These are phyloP conservation scores for Jamesozyma piceae DNA, from an alignment of 805 yeast genomes.

Conservation along the genomic window DNA sequence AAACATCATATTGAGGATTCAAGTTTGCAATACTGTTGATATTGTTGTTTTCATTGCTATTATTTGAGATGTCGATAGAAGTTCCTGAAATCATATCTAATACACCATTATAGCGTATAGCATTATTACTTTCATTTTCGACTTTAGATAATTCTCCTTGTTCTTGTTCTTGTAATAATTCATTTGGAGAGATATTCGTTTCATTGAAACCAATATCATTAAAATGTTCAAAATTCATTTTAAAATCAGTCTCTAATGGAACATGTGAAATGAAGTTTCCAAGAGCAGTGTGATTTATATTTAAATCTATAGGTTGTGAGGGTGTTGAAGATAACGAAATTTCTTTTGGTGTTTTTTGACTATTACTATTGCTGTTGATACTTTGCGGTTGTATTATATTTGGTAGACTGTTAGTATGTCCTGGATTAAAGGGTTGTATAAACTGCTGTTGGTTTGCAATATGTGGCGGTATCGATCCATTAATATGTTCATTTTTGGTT, in stretches of 20 bases:
- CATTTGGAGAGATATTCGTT: neutral
- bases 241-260: constrained; percentile 43
- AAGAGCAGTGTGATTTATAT: constrained; percentile 4
- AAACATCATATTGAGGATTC: constrained; percentile 35
- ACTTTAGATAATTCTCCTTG: neutral
- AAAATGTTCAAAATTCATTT: constrained; percentile 37
- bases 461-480: neutral
- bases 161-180: neutral
- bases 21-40: neutral
- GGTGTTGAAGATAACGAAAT: neutral
- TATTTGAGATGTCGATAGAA: too few species aligned
- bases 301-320: neutral
- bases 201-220: constrained; percentile 49
- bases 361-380: neutral
- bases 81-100: too few species aligned
- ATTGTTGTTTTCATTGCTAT: neutral
- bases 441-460: neutral
- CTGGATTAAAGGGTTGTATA: neutral
- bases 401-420: neutral
- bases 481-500: neutral
- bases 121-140: neutral
- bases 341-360: neutral
- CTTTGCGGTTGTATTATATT: neutral
- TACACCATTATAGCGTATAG: neutral
- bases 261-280: constrained; percentile 8